Conservation (phyloP, 1,284 basidiomycete species). For the Prillingera fragicola region DNA sequence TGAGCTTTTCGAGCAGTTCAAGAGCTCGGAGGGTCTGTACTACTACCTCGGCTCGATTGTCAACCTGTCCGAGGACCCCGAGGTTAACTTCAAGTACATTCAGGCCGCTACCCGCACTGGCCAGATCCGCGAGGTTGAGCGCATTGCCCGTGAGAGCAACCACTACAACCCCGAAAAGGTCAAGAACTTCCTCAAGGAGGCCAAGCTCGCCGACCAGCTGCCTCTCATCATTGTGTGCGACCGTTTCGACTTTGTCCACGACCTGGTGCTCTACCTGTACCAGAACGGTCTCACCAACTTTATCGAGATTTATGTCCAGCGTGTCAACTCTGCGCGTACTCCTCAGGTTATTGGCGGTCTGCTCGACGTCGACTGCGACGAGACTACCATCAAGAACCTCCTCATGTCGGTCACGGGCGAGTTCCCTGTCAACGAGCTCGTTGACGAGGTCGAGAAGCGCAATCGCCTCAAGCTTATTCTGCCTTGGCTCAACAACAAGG, state of each 20-base stretch:
- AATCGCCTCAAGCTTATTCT: slow-evolving; percentile 95
- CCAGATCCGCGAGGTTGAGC: slow-evolving; percentile 97
- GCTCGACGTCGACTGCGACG: slow-evolving; percentile 97
- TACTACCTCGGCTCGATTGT: slow-evolving; percentile 97
- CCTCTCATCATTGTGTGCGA: slow-evolving; percentile 99
- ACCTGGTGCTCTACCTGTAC: slow-evolving; percentile 96
- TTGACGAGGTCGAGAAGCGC: slow-evolving; percentile 92
- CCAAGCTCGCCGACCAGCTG: slow-evolving; percentile 92
- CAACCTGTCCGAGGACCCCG: slow-evolving; percentile 90
- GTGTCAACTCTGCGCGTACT: slow-evolving; percentile 93
- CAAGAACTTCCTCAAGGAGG: slow-evolving; percentile 99
- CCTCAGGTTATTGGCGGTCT: slow-evolving; percentile 98
- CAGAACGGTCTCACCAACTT: slow-evolving; percentile 96
- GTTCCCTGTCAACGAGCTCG: slow-evolving; percentile 96
- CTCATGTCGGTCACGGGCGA: slow-evolving; percentile 91
- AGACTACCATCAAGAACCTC: slow-evolving; percentile 89
- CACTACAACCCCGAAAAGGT: slow-evolving; percentile 99
- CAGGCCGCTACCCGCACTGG: slow-evolving; percentile 98
- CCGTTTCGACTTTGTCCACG: slow-evolving; percentile 99
- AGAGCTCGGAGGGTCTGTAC: slow-evolving; percentile 96
- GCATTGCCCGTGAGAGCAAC: slow-evolving; percentile 96
- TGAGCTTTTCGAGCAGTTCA: slow-evolving; percentile 98
- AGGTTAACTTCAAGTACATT: slow-evolving; percentile 99
- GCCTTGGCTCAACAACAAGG: slow-evolving; percentile 91
- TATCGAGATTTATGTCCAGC: slow-evolving; percentile 98